phyloP scores from a whole-genome alignment of 495 filamentous ascomycete genomes.

The Aspergillus biplanus region DNA sequence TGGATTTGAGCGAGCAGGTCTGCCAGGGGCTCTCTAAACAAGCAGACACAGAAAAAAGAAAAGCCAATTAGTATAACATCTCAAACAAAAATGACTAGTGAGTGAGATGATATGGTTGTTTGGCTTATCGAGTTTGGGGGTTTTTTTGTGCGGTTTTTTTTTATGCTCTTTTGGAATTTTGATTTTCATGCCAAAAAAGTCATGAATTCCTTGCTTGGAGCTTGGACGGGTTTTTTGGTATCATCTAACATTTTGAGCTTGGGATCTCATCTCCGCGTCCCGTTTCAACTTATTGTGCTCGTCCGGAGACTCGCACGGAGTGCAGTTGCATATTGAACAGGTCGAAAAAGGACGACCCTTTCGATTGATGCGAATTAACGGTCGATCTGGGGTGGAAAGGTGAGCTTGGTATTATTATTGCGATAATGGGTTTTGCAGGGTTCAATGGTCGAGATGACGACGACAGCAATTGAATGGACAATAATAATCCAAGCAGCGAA shows the following conservation, averaged over 20 bases:
- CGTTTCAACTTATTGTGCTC: slow-evolving; percentile 94
- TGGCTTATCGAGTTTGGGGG: slow-evolving; percentile 29
- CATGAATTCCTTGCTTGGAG: not conserved
- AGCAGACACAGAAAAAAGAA: slow-evolving; percentile 22
- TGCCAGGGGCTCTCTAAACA: slow-evolving; percentile 42
- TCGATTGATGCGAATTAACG: slow-evolving; percentile 91
- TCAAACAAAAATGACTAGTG: slow-evolving; percentile 21
- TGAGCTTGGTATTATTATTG: not conserved
- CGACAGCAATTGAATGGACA: slow-evolving; percentile 1
- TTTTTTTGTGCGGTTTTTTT: slow-evolving; percentile 17
- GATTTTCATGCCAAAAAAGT: not conserved
- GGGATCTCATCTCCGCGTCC: slow-evolving; percentile 74
- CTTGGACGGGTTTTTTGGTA: slow-evolving; percentile 20
- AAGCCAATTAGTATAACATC: slow-evolving; percentile 40
- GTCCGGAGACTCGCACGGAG: slow-evolving; percentile 85
- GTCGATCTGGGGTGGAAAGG: slow-evolving; percentile 61
- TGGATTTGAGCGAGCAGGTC: slow-evolving; percentile 34
- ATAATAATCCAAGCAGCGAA: slow-evolving; percentile 21
- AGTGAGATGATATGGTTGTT: slow-evolving; percentile 16
- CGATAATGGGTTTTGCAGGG: not conserved
- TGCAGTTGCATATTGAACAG: slow-evolving; percentile 90
- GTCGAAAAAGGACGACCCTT: slow-evolving; percentile 97
- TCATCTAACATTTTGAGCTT: slow-evolving; percentile 29
- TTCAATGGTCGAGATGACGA: not conserved
- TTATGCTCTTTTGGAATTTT: slow-evolving; percentile 1